Conservation (phyloP, 2,329 filamentous ascomycete genomes). For the Fusarium nisikadoi region DNA sequence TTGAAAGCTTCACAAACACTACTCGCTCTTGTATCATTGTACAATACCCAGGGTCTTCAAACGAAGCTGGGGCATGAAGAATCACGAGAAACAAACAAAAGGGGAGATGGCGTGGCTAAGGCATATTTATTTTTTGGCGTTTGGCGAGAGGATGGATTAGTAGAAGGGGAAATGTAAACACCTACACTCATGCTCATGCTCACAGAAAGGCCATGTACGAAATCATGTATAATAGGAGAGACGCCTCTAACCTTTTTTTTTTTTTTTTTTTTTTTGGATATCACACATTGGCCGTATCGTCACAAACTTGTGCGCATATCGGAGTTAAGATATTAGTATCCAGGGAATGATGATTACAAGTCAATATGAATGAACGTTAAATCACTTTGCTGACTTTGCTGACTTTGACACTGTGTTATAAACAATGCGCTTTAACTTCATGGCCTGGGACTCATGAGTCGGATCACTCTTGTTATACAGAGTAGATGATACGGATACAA, state of each 20-base stretch:
- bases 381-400: neutral
- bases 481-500: constrained; percentile 7
- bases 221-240: constrained; percentile 30
- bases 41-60: constrained; percentile 13
- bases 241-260: neutral
- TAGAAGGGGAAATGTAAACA: constrained; percentile 16
- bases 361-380: neutral
- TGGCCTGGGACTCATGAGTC: neutral
- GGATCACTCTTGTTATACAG: constrained; percentile 8
- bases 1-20: neutral
- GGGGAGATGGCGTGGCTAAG: constrained; percentile 8
- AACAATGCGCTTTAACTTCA: neutral
- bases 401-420: neutral
- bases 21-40: constrained; percentile 8
- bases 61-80: constrained; percentile 1
- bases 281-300: neutral
- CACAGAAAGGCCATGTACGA: constrained; percentile 15
- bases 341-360: neutral
- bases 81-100: constrained; percentile 12
- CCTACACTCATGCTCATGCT: constrained; percentile 11
- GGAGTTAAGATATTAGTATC: neutral
- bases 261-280: neutral
- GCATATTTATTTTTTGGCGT: constrained; percentile 26
- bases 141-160: constrained; percentile 18
- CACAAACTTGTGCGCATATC: neutral